A percentile compares a stretch with the other conserved stretches of the same genome.
phyloP scores from a whole-genome alignment of 1,284 basidiomycete species.

The Fomitopsis schrenkii region DNA sequence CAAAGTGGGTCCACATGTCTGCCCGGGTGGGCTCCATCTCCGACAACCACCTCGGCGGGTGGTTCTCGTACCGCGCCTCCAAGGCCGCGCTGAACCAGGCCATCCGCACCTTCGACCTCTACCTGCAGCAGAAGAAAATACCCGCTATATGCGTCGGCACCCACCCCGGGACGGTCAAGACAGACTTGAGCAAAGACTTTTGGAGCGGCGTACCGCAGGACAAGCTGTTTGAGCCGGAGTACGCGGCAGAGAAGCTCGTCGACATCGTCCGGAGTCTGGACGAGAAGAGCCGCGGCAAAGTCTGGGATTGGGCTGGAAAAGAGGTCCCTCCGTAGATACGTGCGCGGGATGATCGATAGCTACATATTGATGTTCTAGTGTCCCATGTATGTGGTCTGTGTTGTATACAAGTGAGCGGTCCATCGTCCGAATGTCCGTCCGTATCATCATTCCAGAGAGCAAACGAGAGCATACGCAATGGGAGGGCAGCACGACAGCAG shows the following conservation, averaged over 20 bases:
- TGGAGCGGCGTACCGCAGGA: slow-evolving; percentile 35
- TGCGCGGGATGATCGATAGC: not conserved
- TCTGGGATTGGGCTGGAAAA: slow-evolving; percentile 72
- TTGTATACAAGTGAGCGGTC: not conserved
- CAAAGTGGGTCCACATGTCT: slow-evolving; percentile 60
- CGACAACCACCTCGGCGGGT: slow-evolving; percentile 61
- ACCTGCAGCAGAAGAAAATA: slow-evolving; percentile 49
- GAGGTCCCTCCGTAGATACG: slow-evolving; percentile 24
- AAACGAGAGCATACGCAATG: not conserved
- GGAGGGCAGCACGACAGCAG: not conserved
- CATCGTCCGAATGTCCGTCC: not conserved
- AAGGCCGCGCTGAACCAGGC: slow-evolving; percentile 77
- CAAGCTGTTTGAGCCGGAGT: slow-evolving; percentile 56
- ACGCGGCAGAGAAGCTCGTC: slow-evolving; percentile 55
- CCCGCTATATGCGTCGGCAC: slow-evolving; percentile 55
- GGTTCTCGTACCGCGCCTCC: slow-evolving; percentile 74
- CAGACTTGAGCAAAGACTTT: slow-evolving; percentile 49
- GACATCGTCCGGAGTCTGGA: slow-evolving; percentile 48
- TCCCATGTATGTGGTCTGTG: not conserved
- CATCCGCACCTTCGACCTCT: slow-evolving; percentile 63
- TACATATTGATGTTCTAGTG: not conserved
- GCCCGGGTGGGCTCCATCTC: slow-evolving; percentile 61
- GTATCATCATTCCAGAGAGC: not conserved
- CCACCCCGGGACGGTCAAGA: slow-evolving; percentile 62
- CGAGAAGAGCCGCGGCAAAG: slow-evolving; percentile 50